phyloP scores from a whole-genome alignment of 345 rosid species.

The Clausena lansium region DNA sequence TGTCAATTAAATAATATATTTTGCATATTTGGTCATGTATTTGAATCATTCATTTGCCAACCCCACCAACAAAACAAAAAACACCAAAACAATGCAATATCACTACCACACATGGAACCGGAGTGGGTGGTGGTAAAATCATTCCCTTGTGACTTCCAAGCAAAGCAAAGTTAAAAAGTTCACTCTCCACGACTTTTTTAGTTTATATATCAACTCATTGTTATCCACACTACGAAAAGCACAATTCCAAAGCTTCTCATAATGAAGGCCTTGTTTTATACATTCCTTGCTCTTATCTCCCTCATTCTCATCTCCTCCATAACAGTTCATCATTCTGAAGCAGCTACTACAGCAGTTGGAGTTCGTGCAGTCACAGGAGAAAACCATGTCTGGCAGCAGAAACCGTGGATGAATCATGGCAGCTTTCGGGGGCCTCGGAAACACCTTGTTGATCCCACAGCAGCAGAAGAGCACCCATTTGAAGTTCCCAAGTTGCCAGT shows the following conservation, averaged over 20 bases:
- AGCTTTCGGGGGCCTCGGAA: slow-evolving; percentile 39
- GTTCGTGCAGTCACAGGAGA: background rate
- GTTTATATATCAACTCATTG: background rate
- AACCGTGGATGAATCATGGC: slow-evolving; percentile 34
- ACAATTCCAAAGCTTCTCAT: slow-evolving; percentile 10
- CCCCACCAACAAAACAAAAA: background rate
- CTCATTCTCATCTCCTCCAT: slow-evolving; percentile 11
- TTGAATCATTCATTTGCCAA: background rate
- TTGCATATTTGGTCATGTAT: background rate
- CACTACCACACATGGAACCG: background rate
- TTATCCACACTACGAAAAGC: background rate
- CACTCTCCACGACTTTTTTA: background rate
- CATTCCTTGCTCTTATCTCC: slow-evolving; percentile 23
- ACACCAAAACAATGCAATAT: background rate
- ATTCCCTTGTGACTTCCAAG: slow-evolving; percentile 18
- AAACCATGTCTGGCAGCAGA: slow-evolving; percentile 13
- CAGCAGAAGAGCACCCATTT: slow-evolving; percentile 20
- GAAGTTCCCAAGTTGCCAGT: slow-evolving; percentile 33
- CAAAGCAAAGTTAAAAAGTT: slow-evolving; percentile 21
- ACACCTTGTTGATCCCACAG: slow-evolving; percentile 36
- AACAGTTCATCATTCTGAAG: slow-evolving; percentile 15
- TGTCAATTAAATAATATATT: background rate
- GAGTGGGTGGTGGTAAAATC: background rate
- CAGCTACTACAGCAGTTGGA: background rate
- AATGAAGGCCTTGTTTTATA: slow-evolving; percentile 20